Evolutionary conservation across 2,329 filamentous ascomycete genomes (phyloP).

Genomic region (Alternaria atra): DNA sequence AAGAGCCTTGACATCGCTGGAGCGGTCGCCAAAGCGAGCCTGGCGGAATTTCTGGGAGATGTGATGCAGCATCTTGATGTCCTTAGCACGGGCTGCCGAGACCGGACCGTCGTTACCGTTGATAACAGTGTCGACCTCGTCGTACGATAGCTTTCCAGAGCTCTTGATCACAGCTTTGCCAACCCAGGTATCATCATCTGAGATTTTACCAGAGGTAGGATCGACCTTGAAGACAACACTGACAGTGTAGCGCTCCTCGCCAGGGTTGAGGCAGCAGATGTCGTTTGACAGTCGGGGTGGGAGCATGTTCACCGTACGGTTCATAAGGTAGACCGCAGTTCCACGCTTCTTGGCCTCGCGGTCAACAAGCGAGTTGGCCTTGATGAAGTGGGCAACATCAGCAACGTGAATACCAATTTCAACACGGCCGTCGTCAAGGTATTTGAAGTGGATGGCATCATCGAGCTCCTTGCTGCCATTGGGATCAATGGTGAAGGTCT

Average conservation of each 20-base stretch:
- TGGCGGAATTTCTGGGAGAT: constrained; percentile 92
- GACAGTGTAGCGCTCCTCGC: constrained; percentile 88
- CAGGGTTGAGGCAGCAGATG: constrained; percentile 85
- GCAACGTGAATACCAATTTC: constrained; percentile 96
- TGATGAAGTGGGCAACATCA: constrained; percentile 96
- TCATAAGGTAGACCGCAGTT: constrained; percentile 93
- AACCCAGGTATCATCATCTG: constrained; percentile 90
- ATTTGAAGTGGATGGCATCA: constrained; percentile 91
- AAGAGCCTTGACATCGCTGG: constrained; percentile 81
- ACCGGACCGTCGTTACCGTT: constrained; percentile 72
- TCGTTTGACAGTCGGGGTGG: constrained; percentile 86
- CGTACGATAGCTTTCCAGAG: constrained; percentile 81
- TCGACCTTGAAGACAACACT: constrained; percentile 94
- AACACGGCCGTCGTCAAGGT: constrained; percentile 81
- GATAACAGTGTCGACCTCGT: constrained; percentile 85
- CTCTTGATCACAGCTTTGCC: constrained; percentile 95
- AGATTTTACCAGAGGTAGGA: constrained; percentile 76
- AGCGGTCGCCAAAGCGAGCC: constrained; percentile 80
- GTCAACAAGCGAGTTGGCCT: constrained; percentile 92
- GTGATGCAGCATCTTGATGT: constrained; percentile 80
- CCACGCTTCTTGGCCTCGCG: constrained; percentile 98
- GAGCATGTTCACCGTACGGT: constrained; percentile 86
- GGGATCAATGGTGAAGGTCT: constrained; percentile 90
- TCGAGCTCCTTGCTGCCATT: constrained; percentile 88
- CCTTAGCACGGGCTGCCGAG: constrained; percentile 72